Percentiles rank a stretch among this genome's conserved stretches.
phyloP scores from a whole-genome alignment of 805 yeast species.

The Wickerhamomyces subpelliculosus region DNA sequence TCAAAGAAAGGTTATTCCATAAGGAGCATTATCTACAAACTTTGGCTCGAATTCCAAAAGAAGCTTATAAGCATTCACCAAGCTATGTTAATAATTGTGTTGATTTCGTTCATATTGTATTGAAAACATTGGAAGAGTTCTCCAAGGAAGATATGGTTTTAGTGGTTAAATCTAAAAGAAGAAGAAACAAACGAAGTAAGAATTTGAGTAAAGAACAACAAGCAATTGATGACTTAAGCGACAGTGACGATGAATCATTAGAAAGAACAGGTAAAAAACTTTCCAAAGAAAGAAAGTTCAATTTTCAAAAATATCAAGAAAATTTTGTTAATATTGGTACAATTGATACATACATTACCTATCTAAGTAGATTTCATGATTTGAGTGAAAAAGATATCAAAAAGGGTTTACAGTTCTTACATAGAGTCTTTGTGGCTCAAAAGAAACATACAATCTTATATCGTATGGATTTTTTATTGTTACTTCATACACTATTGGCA shows the following conservation, averaged over 20 bases:
- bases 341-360: constrained; percentile 59
- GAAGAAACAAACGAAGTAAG: constrained; percentile 22
- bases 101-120: constrained; percentile 54
- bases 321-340: constrained; percentile 51
- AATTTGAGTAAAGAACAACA: constrained; percentile 21
- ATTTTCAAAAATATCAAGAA: constrained; percentile 34
- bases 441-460: constrained; percentile 52
- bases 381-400: constrained; percentile 53
- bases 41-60: constrained; percentile 52
- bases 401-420: constrained; percentile 61
- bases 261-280: constrained; percentile 23
- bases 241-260: constrained; percentile 22
- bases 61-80: constrained; percentile 57
- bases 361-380: constrained; percentile 55
- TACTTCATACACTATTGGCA: constrained; percentile 47
- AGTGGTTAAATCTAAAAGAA: constrained; percentile 40
- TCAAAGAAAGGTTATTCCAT: constrained; percentile 64
- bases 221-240: constrained; percentile 28
- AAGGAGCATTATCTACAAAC: constrained; percentile 52
- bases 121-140: constrained; percentile 62
- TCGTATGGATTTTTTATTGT: constrained; percentile 67
- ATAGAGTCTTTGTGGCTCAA: constrained; percentile 57
- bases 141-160: constrained; percentile 48
- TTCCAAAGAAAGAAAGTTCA: constrained; percentile 31
- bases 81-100: constrained; percentile 53